Evolutionary conservation across 495 filamentous ascomycete species (phyloP).

Genomic region (Durotheca rogersii): DNA sequence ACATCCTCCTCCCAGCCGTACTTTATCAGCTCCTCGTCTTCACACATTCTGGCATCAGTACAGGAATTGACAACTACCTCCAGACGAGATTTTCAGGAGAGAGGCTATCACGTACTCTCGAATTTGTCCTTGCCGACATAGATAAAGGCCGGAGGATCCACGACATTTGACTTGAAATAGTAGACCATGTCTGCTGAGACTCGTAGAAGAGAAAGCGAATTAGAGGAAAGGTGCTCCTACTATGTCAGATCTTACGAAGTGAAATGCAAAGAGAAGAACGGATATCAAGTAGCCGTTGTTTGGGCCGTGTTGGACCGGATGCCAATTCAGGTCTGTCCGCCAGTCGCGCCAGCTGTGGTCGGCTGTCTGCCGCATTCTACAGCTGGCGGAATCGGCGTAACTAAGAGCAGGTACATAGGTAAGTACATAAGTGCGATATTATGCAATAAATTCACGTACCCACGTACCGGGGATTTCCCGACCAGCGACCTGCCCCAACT

Average conservation of each 20-base stretch:
- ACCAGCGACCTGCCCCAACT: slow-evolving; percentile 19
- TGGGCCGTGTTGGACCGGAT: too few species aligned
- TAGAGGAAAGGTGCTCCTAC: slow-evolving; percentile 1
- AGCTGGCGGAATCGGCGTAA: not conserved
- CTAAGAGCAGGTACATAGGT: not conserved
- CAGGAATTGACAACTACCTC: not conserved
- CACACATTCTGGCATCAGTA: slow-evolving; percentile 31
- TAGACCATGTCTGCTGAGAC: slow-evolving; percentile 71
- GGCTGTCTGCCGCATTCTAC: too few species aligned
- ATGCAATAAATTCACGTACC: slow-evolving; percentile 9
- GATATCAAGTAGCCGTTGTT: too few species aligned
- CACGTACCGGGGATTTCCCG: slow-evolving; percentile 23
- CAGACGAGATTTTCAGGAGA: slow-evolving; percentile 11
- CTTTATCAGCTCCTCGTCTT: slow-evolving; percentile 95
- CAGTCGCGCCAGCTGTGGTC: too few species aligned
- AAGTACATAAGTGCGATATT: slow-evolving; percentile 1
- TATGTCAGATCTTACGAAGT: too few species aligned
- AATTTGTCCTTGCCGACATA: slow-evolving; percentile 99
- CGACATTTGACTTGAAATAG: slow-evolving; percentile 85
- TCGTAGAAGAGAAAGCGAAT: not conserved
- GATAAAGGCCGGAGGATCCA: slow-evolving; percentile 72
- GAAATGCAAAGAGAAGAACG: too few species aligned
- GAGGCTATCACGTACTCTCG: slow-evolving; percentile 68
- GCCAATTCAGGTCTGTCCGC: too few species aligned
- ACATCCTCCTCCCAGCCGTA: slow-evolving; percentile 92